Evolutionary conservation across 2,329 filamentous ascomycete species (phyloP).

Genomic region (Aspergillus bombycis): DNA sequence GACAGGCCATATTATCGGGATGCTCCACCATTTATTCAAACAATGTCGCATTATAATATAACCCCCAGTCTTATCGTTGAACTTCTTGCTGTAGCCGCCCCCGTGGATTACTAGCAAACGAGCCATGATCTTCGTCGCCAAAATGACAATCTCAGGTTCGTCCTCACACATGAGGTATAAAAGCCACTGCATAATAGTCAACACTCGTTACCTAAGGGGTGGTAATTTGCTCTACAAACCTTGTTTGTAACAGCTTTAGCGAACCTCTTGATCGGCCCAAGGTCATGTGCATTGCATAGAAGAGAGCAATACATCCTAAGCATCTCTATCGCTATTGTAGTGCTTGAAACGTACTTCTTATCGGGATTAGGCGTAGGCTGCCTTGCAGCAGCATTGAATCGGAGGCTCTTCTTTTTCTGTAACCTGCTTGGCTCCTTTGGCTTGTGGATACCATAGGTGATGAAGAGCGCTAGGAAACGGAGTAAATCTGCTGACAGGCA

Average conservation of each 20-base stretch:
- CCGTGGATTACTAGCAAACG: constrained; percentile 84
- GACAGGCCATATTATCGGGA: constrained; percentile 81
- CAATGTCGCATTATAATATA: constrained; percentile 83
- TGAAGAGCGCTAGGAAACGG: constrained; percentile 83
- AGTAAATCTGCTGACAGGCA: constrained; percentile 84
- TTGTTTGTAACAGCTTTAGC: constrained; percentile 94
- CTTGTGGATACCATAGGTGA: constrained; percentile 87
- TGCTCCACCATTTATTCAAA: constrained; percentile 85
- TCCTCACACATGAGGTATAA: constrained; percentile 87
- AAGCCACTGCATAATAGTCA: constrained; percentile 67
- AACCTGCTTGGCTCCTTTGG: constrained; percentile 46
- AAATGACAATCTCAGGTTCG: constrained; percentile 78
- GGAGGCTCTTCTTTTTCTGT: constrained; percentile 50
- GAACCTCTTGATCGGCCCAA: constrained; percentile 78
- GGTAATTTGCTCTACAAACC: constrained; percentile 52
- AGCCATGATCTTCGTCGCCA: constrained; percentile 80
- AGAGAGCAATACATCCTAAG: constrained; percentile 77
- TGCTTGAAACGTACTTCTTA: constrained; percentile 55
- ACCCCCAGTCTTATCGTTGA: constrained; percentile 81
- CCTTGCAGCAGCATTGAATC: constrained; percentile 34
- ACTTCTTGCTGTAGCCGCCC: constrained; percentile 78
- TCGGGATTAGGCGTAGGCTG: constrained; percentile 40
- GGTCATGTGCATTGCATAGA: constrained; percentile 72
- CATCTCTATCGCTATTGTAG: constrained; percentile 73
- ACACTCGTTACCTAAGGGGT: neutral